These are phyloP conservation scores for Diaporthe citriasiana DNA, from an alignment of 2,329 filamentous ascomycete species.

Conservation along the genomic window DNA sequence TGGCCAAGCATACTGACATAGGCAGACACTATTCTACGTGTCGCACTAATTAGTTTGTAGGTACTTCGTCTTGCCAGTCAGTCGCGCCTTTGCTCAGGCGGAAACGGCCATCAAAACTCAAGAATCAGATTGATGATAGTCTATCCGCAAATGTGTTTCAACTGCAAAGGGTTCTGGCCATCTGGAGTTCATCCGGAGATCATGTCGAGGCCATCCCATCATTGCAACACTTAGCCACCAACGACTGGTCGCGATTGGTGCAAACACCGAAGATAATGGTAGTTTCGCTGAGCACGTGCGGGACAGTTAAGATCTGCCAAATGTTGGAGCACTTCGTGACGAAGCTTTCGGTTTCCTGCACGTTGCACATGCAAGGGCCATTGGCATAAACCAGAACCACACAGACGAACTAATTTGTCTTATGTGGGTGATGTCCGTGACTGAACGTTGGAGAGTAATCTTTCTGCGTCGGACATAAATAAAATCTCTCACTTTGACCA, in stretches of 20 bases:
- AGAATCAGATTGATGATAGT: neutral
- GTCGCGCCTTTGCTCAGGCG: too few relatives aligned
- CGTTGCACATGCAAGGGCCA: too few relatives aligned
- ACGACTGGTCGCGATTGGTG: neutral
- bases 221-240: neutral
- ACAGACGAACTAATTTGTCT: neutral
- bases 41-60: rapidly evolving
- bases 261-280: neutral
- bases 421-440: neutral
- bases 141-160: neutral
- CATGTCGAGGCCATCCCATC: neutral
- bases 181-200: neutral
- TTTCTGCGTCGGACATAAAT: neutral
- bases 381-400: neutral
- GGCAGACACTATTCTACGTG: neutral
- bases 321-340: neutral
- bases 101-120: neutral
- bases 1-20: neutral
- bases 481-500: too few relatives aligned
- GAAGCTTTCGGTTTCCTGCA: neutral
- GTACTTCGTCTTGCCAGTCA: neutral
- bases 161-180: too few relatives aligned
- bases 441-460: neutral
- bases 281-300: neutral
- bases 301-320: neutral